Conservation (phyloP, 345 rosid genomes). For the Populus deltoides region DNA sequence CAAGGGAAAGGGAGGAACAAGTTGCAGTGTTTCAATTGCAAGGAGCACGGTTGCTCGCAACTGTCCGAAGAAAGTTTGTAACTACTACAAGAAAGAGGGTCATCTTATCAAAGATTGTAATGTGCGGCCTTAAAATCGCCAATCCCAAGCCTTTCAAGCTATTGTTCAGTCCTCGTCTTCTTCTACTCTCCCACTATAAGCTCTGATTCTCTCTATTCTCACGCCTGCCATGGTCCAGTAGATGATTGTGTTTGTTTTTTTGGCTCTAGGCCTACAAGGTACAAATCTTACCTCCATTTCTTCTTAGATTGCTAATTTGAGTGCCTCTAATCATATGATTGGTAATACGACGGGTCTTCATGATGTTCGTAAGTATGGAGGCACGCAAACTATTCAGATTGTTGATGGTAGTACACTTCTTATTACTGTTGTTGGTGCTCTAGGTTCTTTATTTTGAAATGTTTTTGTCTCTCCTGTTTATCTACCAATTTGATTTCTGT, state of each 20-base stretch:
- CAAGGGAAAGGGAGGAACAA: background rate
- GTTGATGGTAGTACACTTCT: background rate
- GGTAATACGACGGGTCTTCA: rapidly evolving
- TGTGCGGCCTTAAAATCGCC: background rate
- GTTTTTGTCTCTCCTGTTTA: no score
- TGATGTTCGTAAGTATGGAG: background rate
- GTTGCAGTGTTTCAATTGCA: background rate
- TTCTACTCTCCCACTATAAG: background rate
- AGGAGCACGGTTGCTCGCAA: background rate
- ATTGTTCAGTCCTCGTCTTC: background rate
- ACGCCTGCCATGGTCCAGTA: no score
- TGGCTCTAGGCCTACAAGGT: background rate
- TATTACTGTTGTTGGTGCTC: background rate
- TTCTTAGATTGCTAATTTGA: background rate
- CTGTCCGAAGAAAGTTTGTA: background rate
- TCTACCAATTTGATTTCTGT: background rate
- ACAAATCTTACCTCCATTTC: background rate
- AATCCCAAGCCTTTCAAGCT: background rate
- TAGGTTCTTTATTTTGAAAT: no score
- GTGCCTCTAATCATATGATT: background rate
- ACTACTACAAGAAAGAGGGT: background rate
- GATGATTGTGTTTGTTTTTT: background rate
- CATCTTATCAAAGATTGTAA: background rate
- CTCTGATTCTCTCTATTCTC: no score
- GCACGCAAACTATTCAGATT: background rate